Percentiles rank a stretch among this genome's conserved stretches.
phyloP scores from a whole-genome alignment of 75 land plant genomes.

The Azolla pinnata region DNA sequence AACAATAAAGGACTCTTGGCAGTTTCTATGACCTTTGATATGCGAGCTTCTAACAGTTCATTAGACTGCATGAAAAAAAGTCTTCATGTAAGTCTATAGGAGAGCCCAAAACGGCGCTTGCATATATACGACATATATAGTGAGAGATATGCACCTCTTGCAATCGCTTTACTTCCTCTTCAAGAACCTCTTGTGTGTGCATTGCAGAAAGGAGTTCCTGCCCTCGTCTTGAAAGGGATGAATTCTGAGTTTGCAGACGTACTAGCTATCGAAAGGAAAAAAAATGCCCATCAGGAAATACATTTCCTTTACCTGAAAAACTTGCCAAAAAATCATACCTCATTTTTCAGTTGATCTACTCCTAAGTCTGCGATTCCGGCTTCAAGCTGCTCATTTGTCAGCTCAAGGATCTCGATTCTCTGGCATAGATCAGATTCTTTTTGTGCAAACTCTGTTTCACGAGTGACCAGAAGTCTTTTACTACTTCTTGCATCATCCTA shows the following conservation, averaged over 20 bases:
- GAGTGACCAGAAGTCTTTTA: neutral
- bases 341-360: conserved; percentile 25
- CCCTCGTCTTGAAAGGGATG: conserved; percentile 18
- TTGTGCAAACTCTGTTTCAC: conserved; percentile 19
- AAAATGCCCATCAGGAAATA: too few species aligned
- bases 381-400: conserved; percentile 28
- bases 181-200: conserved; percentile 25
- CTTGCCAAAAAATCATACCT: conserved; percentile 16
- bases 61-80: conserved; percentile 19
- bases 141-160: conserved; percentile 21
- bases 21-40: conserved; percentile 16
- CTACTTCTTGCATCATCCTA: neutral
- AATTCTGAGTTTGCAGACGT: conserved; percentile 29
- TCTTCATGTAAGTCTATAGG: too few species aligned
- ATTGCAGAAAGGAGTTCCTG: conserved; percentile 25
- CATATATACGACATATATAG: neutral
- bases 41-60: conserved; percentile 18
- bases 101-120: too few species aligned
- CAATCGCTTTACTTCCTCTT: conserved; percentile 27
- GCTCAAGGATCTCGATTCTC: conserved; percentile 29
- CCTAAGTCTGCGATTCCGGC: conserved; percentile 19
- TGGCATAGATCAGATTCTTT: conserved; percentile 17
- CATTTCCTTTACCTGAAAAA: too few species aligned
- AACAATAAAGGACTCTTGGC: conserved; percentile 13
- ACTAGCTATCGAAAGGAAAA: conserved; percentile 11